A percentile compares a stretch with the other conserved stretches of the same genome.
These are phyloP conservation scores for Conoideocrella luteorostrata DNA, from an alignment of 2,329 filamentous ascomycete species.

Conservation along the genomic window DNA sequence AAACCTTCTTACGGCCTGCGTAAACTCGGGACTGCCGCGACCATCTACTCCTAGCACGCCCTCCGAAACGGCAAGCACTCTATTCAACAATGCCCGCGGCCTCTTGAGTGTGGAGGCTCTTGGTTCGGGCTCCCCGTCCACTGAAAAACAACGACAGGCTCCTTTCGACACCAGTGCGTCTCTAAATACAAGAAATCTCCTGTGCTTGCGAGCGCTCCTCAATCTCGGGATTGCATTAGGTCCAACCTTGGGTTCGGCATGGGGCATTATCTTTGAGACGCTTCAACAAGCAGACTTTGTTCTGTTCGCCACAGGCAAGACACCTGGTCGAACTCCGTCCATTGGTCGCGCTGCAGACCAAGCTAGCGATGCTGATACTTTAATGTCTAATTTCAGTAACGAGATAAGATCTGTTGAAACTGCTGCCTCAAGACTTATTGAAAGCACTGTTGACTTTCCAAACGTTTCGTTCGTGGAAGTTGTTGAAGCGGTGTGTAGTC, in stretches of 20 bases:
- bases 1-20: constrained; percentile 59
- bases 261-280: constrained; percentile 87
- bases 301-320: constrained; percentile 58
- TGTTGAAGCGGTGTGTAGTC: constrained; percentile 64
- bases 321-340: constrained; percentile 44
- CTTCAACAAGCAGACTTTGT: constrained; percentile 90
- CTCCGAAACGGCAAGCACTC: constrained; percentile 44
- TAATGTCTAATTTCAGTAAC: constrained; percentile 62
- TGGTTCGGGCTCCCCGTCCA: constrained; percentile 47
- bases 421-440: constrained; percentile 77
- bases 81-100: constrained; percentile 65
- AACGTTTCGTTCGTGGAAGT: constrained; percentile 75
- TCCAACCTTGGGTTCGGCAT: constrained; percentile 75
- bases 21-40: constrained; percentile 41
- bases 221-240: constrained; percentile 93
- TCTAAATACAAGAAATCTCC: constrained; percentile 79
- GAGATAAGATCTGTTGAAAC: constrained; percentile 87
- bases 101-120: constrained; percentile 69
- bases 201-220: constrained; percentile 85
- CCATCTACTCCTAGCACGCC: constrained; percentile 38
- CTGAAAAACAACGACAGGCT: constrained; percentile 53
- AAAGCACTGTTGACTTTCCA: constrained; percentile 87
- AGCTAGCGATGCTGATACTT: constrained; percentile 39
- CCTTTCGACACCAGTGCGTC: constrained; percentile 51
- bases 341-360: constrained; percentile 39